These are phyloP conservation scores for Aegle marmelos DNA, from an alignment of 345 rosid species.

Conservation along the genomic window DNA sequence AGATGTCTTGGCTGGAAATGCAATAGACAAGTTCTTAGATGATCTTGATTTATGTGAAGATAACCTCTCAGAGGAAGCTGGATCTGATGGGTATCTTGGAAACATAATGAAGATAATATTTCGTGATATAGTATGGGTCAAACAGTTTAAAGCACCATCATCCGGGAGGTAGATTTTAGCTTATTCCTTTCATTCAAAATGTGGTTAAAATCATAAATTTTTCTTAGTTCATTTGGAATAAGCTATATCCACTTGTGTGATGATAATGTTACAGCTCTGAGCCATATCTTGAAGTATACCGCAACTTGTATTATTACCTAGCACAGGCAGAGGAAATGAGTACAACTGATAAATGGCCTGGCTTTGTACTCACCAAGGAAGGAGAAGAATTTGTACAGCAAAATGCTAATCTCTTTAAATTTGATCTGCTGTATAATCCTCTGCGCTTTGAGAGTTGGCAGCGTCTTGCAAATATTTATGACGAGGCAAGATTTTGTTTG, in stretches of 20 bases:
- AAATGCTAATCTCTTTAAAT: constrained; percentile 79
- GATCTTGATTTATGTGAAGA: constrained; percentile 84
- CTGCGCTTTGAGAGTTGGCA: constrained; percentile 94
- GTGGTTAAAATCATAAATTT: constrained; percentile 6
- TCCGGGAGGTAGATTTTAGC: constrained; percentile 46
- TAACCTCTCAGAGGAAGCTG: constrained; percentile 78
- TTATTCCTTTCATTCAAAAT: constrained; percentile 8
- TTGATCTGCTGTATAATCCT: constrained; percentile 85
- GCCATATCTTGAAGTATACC: constrained; percentile 77
- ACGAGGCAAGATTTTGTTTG: constrained; percentile 64
- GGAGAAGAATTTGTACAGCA: constrained; percentile 99
- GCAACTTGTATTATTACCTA: constrained; percentile 78
- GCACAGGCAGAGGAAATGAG: constrained; percentile 93
- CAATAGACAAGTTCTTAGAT: constrained; percentile 83
- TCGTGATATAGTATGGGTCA: constrained; percentile 52
- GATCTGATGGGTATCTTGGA: constrained; percentile 79
- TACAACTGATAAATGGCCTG: constrained; percentile 98
- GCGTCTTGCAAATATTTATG: constrained; percentile 84
- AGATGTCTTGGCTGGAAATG: constrained; percentile 69
- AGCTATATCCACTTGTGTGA: constrained; percentile 14
- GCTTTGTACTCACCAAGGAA: constrained; percentile 95
- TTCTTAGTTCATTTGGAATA: constrained; percentile 18
- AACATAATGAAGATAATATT: constrained; percentile 60
- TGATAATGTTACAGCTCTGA: constrained; percentile 64
- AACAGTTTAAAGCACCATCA: constrained; percentile 58